A percentile compares a stretch with the other conserved stretches of the same genome.
Conservation (phyloP, 129 eudicot species). For the Logfia minima region DNA sequence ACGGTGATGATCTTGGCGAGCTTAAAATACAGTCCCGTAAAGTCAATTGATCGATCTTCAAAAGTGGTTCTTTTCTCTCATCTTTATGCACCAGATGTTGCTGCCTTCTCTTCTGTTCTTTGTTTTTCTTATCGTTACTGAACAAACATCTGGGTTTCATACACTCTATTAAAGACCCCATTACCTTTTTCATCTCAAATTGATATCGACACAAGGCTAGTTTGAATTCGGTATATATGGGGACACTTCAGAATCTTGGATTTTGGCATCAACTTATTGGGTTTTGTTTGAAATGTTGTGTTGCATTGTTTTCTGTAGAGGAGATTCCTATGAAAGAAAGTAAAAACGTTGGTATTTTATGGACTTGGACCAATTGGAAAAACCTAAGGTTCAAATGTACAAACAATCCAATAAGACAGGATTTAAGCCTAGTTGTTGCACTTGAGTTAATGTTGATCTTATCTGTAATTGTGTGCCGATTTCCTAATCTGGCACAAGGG, state of each 20-base stretch:
- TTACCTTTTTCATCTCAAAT: conserved; percentile 8
- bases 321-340: conserved; percentile 11
- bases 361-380: conserved; percentile 32
- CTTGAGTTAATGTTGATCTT: not conserved
- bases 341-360: conserved; percentile 3
- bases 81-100: conserved; percentile 3
- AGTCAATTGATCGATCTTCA: conserved; percentile 31
- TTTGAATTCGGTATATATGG: conserved; percentile 15
- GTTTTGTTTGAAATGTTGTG: not conserved
- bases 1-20: conserved; percentile 22
- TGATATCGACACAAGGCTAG: not conserved
- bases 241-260: conserved; percentile 19
- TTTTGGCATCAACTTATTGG: conserved; percentile 9
- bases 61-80: conserved; percentile 21
- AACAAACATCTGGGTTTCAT: conserved; percentile 39
- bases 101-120: conserved; percentile 16
- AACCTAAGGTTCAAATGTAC: conserved; percentile 21
- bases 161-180: conserved; percentile 6
- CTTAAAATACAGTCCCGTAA: conserved; percentile 19
- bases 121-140: conserved; percentile 14
- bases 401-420: conserved; percentile 23
- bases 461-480: not conserved
- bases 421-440: conserved; percentile 12
- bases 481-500: not conserved
- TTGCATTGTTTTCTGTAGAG: conserved; percentile 9